Conservation (phyloP, 495 filamentous ascomycete genomes). For the Penicillium canescens region DNA sequence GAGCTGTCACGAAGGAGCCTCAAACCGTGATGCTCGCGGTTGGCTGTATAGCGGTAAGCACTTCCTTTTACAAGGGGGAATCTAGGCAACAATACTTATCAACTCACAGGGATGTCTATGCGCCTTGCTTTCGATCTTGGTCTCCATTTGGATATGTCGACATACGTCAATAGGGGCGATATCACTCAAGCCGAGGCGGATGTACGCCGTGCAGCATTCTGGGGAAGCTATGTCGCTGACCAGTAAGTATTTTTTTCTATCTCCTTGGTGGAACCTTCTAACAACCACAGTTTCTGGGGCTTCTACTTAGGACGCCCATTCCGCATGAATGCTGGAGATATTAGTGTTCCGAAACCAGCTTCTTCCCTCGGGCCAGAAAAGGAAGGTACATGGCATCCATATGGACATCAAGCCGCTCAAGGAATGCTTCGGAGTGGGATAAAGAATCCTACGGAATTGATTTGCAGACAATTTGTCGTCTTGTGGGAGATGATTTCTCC, state of each 20-base stretch:
- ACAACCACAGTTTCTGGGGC: slow-evolving; percentile 42
- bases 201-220: slow-evolving; percentile 46
- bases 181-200: slow-evolving; percentile 46
- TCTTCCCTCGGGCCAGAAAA: slow-evolving; percentile 33
- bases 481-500: slow-evolving; percentile 53
- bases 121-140: slow-evolving; percentile 52
- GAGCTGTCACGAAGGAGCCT: slow-evolving; percentile 47
- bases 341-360: slow-evolving; percentile 44
- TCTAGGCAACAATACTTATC: neutral
- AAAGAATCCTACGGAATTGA: slow-evolving; percentile 40
- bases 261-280: neutral
- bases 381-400: slow-evolving; percentile 45
- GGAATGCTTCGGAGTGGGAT: slow-evolving; percentile 22
- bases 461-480: slow-evolving; percentile 46
- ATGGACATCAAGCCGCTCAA: slow-evolving; percentile 34
- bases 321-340: slow-evolving; percentile 48
- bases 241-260: slow-evolving; percentile 33
- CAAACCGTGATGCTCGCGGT: slow-evolving; percentile 50
- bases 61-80: neutral
- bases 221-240: slow-evolving; percentile 53
- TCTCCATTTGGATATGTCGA: slow-evolving; percentile 48
- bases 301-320: slow-evolving; percentile 50
- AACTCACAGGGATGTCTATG: slow-evolving; percentile 48
- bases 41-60: slow-evolving; percentile 50
- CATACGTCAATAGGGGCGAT: slow-evolving; percentile 44